Percentiles rank a stretch among this genome's conserved stretches.
phyloP scores from a whole-genome alignment of 2,329 filamentous ascomycete genomes.

The Xylaria sp. region DNA sequence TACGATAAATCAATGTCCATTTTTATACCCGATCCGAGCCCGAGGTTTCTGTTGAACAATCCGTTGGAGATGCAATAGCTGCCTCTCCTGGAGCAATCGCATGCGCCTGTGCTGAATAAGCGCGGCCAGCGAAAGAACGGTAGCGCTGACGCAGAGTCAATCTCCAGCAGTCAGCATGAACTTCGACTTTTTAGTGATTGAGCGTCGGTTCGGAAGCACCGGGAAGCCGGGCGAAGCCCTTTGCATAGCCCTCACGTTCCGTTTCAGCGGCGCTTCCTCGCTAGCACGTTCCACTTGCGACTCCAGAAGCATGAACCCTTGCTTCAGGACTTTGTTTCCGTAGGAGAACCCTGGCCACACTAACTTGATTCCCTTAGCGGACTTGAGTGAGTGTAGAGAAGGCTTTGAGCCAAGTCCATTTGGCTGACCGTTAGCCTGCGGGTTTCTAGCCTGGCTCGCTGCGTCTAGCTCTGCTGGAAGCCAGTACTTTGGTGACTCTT shows the following conservation, averaged over 20 bases:
- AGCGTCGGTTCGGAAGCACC: background rate
- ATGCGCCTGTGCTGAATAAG: conserved; percentile 5
- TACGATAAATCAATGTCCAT: background rate
- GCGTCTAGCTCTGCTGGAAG: conserved; percentile 22
- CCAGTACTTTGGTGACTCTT: conserved; percentile 22
- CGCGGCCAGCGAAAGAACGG: conserved; percentile 8
- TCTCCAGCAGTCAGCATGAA: background rate
- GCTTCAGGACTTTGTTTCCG: conserved; percentile 19
- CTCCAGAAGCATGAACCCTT: conserved; percentile 26
- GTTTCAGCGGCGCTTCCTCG: conserved; percentile 9
- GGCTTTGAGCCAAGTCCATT: conserved; percentile 21
- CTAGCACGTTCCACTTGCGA: conserved; percentile 16
- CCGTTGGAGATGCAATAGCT: conserved; percentile 16
- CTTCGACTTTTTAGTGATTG: background rate
- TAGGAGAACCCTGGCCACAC: conserved; percentile 27
- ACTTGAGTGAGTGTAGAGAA: conserved; percentile 11
- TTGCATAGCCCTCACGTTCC: conserved; percentile 6
- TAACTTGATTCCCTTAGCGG: conserved; percentile 11
- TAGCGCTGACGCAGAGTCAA: conserved; percentile 12
- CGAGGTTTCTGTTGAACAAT: conserved; percentile 8
- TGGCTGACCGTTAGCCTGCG: background rate
- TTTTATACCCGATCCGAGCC: conserved; percentile 1
- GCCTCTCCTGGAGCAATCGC: conserved; percentile 8
- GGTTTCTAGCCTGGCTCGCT: background rate
- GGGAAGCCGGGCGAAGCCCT: background rate